Conservation (phyloP, 2,329 filamentous ascomycete species). For the Falciphora oryzae region DNA sequence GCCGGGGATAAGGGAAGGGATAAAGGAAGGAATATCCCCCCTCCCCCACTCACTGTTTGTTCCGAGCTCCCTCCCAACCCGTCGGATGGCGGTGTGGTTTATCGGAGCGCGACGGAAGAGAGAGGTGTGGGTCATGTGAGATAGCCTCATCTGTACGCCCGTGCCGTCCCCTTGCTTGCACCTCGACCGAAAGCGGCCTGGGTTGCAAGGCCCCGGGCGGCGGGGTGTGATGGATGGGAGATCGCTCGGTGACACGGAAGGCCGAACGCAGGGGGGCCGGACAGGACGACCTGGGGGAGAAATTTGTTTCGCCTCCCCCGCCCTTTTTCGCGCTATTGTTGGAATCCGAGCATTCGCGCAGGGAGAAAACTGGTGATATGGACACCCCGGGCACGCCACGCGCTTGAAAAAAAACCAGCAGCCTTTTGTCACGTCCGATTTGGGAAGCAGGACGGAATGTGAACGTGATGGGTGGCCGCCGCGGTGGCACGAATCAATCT, state of each 20-base stretch:
- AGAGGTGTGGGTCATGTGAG: not conserved
- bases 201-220: not conserved
- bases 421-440: not conserved
- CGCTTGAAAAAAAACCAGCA: too few relatives aligned
- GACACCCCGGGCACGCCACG: too few relatives aligned
- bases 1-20: not conserved
- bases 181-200: not conserved
- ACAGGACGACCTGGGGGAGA: too few relatives aligned
- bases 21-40: not conserved
- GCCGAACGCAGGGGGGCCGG: not conserved
- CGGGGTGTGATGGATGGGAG: not conserved
- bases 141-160: not conserved
- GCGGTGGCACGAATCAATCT: not conserved
- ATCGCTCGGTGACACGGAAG: not conserved
- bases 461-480: not conserved
- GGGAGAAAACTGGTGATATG: not conserved
- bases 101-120: not conserved
- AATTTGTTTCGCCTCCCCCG: not conserved
- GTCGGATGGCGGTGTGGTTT: not conserved
- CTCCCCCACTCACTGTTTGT: not conserved
- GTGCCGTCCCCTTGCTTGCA: too few relatives aligned
- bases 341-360: not conserved
- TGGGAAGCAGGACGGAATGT: not conserved
- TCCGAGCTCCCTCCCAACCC: not conserved
- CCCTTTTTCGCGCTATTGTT: not conserved